These are phyloP conservation scores for Penicillium sp. DNA, from an alignment of 2,329 filamentous ascomycete species.

Conservation along the genomic window DNA sequence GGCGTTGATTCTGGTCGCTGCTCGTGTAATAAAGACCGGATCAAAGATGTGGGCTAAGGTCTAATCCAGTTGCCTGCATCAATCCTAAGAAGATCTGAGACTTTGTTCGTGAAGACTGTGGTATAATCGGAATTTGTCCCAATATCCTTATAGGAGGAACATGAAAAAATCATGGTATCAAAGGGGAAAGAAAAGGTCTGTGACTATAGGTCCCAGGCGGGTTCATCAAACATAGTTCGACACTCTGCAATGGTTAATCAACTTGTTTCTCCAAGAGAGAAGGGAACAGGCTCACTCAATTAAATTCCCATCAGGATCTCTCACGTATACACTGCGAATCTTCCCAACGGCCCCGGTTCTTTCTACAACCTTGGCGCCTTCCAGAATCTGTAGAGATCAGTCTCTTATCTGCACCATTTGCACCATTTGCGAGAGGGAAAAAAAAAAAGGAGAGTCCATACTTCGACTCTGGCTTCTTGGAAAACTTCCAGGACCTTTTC, in stretches of 20 bases:
- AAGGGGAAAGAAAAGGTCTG: not conserved
- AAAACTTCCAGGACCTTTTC: conserved; percentile 37
- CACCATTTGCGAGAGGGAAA: not conserved
- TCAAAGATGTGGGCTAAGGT: conserved; percentile 5
- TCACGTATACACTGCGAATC: conserved; percentile 51
- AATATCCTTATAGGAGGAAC: not conserved
- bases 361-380: conserved; percentile 45
- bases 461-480: conserved; percentile 41
- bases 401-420: not conserved
- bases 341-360: conserved; percentile 50
- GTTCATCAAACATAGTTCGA: conserved; percentile 1
- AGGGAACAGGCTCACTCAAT: conserved; percentile 45
- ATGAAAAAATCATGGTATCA: not conserved
- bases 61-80: not conserved
- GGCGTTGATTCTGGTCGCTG: conserved; percentile 8
- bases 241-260: not conserved
- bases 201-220: not conserved
- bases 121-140: not conserved
- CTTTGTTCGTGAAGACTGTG: not conserved
- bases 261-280: not conserved
- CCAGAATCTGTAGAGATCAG: conserved; percentile 29
- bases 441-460: not conserved
- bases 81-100: not conserved
- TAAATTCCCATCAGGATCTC: conserved; percentile 55
- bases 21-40: conserved; percentile 8